Conservation (phyloP, 164 flowering plant genomes). For the Warburgia ugandensis region DNA sequence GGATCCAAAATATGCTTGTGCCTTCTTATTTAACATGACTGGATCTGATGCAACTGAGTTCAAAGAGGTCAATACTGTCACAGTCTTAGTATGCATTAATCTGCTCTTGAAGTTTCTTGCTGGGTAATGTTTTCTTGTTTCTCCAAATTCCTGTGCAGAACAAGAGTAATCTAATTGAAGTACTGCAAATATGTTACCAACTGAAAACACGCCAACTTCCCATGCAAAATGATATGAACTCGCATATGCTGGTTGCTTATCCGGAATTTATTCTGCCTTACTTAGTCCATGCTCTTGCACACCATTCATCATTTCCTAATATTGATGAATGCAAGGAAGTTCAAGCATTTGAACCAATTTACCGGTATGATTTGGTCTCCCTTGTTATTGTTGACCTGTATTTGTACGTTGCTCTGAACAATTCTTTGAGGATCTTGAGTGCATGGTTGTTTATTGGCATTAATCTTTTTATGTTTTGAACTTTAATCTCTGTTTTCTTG, state of each 20-base stretch:
- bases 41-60: constrained; percentile 31
- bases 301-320: constrained; percentile 70
- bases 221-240: constrained; percentile 47
- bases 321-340: constrained; percentile 67
- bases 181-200: constrained; percentile 69
- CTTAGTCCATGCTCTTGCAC: constrained; percentile 83
- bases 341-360: constrained; percentile 56
- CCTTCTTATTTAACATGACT: constrained; percentile 41
- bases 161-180: constrained; percentile 63
- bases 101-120: too few relatives aligned
- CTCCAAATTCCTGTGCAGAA: too few relatives aligned
- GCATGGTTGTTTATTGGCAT: too few relatives aligned
- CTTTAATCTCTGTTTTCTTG: too few relatives aligned
- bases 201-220: constrained; percentile 54
- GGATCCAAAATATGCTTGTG: constrained; percentile 89
- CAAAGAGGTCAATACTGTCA: constrained; percentile 55
- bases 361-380: constrained; percentile 48
- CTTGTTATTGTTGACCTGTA: too few relatives aligned
- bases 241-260: constrained; percentile 34
- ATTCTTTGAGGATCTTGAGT: too few relatives aligned
- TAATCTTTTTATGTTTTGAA: too few relatives aligned
- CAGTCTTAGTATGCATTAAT: not conserved
- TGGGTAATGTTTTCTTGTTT: too few relatives aligned
- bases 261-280: constrained; percentile 75
- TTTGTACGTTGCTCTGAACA: too few relatives aligned